Conservation (phyloP, 495 filamentous ascomycete species). For the Penicillium pancosmium region DNA sequence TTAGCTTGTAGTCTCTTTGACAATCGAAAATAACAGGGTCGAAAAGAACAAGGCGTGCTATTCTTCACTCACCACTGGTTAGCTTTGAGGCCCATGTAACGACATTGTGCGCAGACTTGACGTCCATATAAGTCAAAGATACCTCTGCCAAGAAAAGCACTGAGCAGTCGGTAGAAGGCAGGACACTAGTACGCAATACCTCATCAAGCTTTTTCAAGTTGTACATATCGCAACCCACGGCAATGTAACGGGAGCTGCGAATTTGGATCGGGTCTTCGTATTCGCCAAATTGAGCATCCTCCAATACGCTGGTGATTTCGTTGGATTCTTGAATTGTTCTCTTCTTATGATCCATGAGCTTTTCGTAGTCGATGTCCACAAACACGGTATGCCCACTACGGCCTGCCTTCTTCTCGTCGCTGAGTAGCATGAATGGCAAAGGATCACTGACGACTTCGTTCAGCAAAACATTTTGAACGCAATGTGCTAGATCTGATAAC, state of each 20-base stretch:
- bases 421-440: slow-evolving; percentile 81
- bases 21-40: no score
- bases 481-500: slow-evolving; percentile 31
- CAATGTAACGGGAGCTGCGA: slow-evolving; percentile 70
- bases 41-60: background rate
- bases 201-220: slow-evolving; percentile 58
- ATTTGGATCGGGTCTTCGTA: slow-evolving; percentile 54
- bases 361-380: slow-evolving; percentile 85
- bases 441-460: slow-evolving; percentile 68
- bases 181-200: slow-evolving; percentile 56
- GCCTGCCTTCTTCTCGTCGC: slow-evolving; percentile 53
- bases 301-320: slow-evolving; percentile 56
- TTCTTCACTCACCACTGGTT: slow-evolving; percentile 55
- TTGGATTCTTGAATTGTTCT: slow-evolving; percentile 61
- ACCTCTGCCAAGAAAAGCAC: slow-evolving; percentile 87
- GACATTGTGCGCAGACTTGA: slow-evolving; percentile 69
- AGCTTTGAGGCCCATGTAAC: slow-evolving; percentile 69
- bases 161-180: slow-evolving; percentile 52
- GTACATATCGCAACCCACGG: slow-evolving; percentile 77
- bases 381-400: slow-evolving; percentile 62
- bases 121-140: slow-evolving; percentile 88
- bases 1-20: background rate
- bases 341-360: slow-evolving; percentile 76
- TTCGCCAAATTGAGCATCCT: slow-evolving; percentile 47
- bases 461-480: slow-evolving; percentile 24